A percentile compares a stretch with the other conserved stretches of the same genome.
Evolutionary conservation across 2,329 filamentous ascomycete genomes (phyloP).

Genomic region (Hymenoscyphus scutula): DNA sequence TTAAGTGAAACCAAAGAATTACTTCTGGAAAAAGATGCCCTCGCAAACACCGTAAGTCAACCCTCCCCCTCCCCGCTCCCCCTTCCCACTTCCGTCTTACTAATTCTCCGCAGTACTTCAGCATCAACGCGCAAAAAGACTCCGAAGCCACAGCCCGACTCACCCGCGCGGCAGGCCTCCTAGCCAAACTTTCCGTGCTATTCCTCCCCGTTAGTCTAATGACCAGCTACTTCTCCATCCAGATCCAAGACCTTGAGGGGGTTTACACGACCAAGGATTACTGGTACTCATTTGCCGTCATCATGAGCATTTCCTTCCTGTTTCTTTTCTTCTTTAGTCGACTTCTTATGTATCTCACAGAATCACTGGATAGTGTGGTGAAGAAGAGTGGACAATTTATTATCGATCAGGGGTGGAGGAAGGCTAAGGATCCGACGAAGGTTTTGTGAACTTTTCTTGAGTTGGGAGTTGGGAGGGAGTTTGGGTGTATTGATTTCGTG

Average conservation of each 20-base stretch:
- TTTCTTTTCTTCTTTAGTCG: constrained; percentile 54
- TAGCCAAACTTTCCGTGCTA: constrained; percentile 72
- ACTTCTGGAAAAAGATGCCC: constrained; percentile 66
- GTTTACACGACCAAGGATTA: constrained; percentile 62
- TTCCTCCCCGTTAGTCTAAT: constrained; percentile 74
- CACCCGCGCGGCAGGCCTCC: constrained; percentile 67
- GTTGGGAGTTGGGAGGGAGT: no score
- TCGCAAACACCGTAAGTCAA: constrained; percentile 67
- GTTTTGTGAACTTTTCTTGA: neutral
- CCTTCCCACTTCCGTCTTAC: constrained; percentile 7
- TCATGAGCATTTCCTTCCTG: constrained; percentile 58
- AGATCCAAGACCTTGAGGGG: constrained; percentile 55
- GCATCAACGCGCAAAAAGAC: constrained; percentile 73
- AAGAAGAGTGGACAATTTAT: constrained; percentile 11
- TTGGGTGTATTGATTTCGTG: no score
- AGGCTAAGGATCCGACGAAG: neutral
- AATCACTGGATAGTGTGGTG: constrained; percentile 40
- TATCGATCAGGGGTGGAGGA: constrained; percentile 13
- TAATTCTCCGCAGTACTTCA: constrained; percentile 61
- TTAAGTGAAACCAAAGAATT: constrained; percentile 61
- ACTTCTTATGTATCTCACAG: constrained; percentile 46
- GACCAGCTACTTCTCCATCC: constrained; percentile 70
- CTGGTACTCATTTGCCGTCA: constrained; percentile 65
- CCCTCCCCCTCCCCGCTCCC: no score
- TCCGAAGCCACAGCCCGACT: constrained; percentile 69